Evolutionary conservation across 2,329 filamentous ascomycete species (phyloP).

Genomic region (Neurospora crassa): DNA sequence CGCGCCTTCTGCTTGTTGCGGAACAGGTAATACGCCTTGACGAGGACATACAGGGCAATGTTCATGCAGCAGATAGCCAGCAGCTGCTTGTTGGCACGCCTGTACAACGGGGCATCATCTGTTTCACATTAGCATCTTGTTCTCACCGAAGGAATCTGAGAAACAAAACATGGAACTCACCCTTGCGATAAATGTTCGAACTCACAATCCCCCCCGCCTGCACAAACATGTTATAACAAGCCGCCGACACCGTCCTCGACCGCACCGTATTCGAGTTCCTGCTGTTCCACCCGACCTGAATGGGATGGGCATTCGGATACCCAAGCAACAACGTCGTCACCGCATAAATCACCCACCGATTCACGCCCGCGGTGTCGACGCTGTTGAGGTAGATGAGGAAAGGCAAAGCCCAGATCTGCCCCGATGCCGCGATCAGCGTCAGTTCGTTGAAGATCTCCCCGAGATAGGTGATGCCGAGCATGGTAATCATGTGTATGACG

Average conservation of each 20-base stretch:
- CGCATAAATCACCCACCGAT: slow-evolving; percentile 32
- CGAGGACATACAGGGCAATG: slow-evolving; percentile 20
- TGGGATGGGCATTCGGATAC: slow-evolving; percentile 34
- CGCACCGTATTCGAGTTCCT: slow-evolving; percentile 53
- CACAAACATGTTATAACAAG: slow-evolving; percentile 50
- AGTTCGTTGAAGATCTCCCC: slow-evolving; percentile 39
- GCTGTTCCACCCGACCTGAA: slow-evolving; percentile 38
- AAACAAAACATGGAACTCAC: slow-evolving; percentile 13
- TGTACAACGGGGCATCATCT: slow-evolving; percentile 37
- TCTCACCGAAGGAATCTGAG: not conserved
- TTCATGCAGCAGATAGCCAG: slow-evolving; percentile 30
- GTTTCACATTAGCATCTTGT: not conserved
- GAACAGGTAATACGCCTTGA: slow-evolving; percentile 25
- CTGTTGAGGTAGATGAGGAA: slow-evolving; percentile 42
- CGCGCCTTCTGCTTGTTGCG: slow-evolving; percentile 22
- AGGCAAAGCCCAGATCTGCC: slow-evolving; percentile 51
- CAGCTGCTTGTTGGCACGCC: slow-evolving; percentile 43
- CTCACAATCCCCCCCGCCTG: slow-evolving; percentile 33
- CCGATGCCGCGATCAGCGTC: slow-evolving; percentile 35
- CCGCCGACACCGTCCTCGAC: slow-evolving; percentile 51
- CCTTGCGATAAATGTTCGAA: slow-evolving; percentile 29
- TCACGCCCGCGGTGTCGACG: slow-evolving; percentile 27
- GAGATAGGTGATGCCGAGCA: slow-evolving; percentile 28
- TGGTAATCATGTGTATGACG: slow-evolving; percentile 26
- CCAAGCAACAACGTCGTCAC: slow-evolving; percentile 32